Evolutionary conservation across 257 asterid genomes (phyloP), one percentile per base, ranked within the genome.

Genomic region (Jaltomata sinuosa): DNA sequence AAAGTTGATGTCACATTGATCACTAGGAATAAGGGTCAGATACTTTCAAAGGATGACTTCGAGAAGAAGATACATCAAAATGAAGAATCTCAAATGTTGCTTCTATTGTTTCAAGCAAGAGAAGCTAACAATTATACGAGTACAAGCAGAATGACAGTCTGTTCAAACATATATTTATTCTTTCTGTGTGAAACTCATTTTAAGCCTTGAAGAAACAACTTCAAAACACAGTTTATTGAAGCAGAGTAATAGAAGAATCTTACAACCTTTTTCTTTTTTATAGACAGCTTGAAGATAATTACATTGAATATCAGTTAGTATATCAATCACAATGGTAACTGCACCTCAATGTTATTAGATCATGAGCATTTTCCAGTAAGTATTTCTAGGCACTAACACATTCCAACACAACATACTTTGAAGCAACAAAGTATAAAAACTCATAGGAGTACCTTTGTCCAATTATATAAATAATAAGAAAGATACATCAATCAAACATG

Each of bases 61-160:
- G 88, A 87, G 92, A 87, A 84, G 36, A 88, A 93, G 84, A 90
- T 92, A 84, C 85, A 91, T 6, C 91, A 93, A 61, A 61, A 61
- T 61, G 21, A 61, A 69, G 80, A 72, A 89, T 86, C 84, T 1
- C 85, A 89, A 82, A 90, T 92, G 67, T 90, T 21, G 94, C 11
- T 94, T 88, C 85, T 93, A 94, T 69, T 93, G 94, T 69, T 94
- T 97, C 21, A 89, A 82, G 78, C 91, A 89, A 68, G 98, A 94
- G 85, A 93, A 88, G 81, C 94, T 94, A 54, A 29, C 91, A 84
- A 95, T 92, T 42, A 52, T 92, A 92, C 84, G 91, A 92, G 61
- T 93, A 90, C 42, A 38, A 4, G 8, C 42, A 38, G 42, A 38
- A 38, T 38, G 42, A 38, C 42, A 38, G 42, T 38, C 79, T 95